phyloP scores from a whole-genome alignment of 768 basidiomycete genomes.

The Daedaleopsis sinensis region DNA sequence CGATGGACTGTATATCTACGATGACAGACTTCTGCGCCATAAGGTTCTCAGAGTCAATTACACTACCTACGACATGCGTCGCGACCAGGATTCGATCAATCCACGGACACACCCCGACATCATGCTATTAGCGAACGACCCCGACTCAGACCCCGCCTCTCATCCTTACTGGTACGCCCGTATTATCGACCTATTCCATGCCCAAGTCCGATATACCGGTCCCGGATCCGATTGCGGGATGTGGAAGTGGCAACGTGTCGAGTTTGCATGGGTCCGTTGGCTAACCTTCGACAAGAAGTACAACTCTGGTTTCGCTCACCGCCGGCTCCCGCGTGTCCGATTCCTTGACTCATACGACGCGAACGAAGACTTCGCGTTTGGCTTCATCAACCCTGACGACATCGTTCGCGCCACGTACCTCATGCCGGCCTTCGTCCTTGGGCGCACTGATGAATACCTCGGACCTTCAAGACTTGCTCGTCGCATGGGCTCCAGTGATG shows the following conservation, averaged over 20 bases:
- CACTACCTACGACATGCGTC: slow-evolving; percentile 45
- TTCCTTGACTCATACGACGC: slow-evolving; percentile 37
- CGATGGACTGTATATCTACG: slow-evolving; percentile 3
- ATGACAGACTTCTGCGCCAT: slow-evolving; percentile 35
- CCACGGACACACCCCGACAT: slow-evolving; percentile 38
- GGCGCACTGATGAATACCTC: slow-evolving; percentile 16
- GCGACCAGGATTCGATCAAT: slow-evolving; percentile 45
- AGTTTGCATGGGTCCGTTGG: slow-evolving; percentile 46
- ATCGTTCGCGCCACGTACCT: slow-evolving; percentile 45
- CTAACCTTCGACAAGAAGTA: slow-evolving; percentile 31
- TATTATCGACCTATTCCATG: slow-evolving; percentile 32
- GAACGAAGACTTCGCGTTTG: slow-evolving; percentile 38
- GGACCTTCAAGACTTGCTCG: background rate
- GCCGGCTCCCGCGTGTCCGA: slow-evolving; percentile 39
- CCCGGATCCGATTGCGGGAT: background rate
- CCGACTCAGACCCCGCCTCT: background rate
- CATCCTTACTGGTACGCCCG: slow-evolving; percentile 34
- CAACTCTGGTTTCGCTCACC: slow-evolving; percentile 27
- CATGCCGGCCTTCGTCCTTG: slow-evolving; percentile 41
- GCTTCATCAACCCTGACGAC: slow-evolving; percentile 46
- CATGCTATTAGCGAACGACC: slow-evolving; percentile 23
- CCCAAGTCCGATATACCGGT: background rate
- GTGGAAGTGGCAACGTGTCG: slow-evolving; percentile 19
- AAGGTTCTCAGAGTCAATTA: slow-evolving; percentile 38
- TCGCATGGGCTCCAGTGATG: background rate